Conservation (phyloP, 257 asterid species). For the Voacanga thouarsii region DNA sequence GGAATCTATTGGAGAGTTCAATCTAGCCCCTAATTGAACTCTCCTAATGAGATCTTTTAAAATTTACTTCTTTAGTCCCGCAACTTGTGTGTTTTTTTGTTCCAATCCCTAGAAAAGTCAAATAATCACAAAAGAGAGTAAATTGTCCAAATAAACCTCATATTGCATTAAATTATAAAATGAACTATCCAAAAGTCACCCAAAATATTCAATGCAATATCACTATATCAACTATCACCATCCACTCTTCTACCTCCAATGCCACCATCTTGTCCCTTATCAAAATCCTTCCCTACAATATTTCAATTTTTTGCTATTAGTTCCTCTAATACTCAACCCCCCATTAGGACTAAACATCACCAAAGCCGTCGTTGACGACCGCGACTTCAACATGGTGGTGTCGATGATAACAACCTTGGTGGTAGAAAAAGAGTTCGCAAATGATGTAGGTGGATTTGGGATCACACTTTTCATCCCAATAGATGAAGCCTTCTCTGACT, state of each 20-base stretch:
- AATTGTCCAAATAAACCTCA: too few relatives aligned
- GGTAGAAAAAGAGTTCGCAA: slow-evolving; percentile 71
- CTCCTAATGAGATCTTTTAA: too few relatives aligned
- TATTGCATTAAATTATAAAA: too few relatives aligned
- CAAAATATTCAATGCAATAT: too few relatives aligned
- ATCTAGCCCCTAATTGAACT: too few relatives aligned
- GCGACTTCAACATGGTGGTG: slow-evolving; percentile 77
- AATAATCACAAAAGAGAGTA: too few relatives aligned
- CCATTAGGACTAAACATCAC: slow-evolving; percentile 78
- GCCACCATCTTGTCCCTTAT: slow-evolving; percentile 58
- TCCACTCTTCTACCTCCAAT: slow-evolving; percentile 59
- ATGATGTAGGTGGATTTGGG: slow-evolving; percentile 79
- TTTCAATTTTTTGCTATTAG: slow-evolving; percentile 54
- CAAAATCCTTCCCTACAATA: slow-evolving; percentile 50
- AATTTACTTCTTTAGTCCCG: too few relatives aligned
- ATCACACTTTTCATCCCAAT: slow-evolving; percentile 78
- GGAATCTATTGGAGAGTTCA: too few relatives aligned
- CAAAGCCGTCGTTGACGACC: slow-evolving; percentile 68
- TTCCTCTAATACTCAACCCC: slow-evolving; percentile 69
- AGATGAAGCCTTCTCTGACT: slow-evolving; percentile 71
- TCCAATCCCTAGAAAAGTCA: too few relatives aligned
- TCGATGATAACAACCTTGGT: slow-evolving; percentile 80
- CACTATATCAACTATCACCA: too few relatives aligned
- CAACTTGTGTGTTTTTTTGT: too few relatives aligned
- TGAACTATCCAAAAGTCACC: too few relatives aligned